phyloP scores from a whole-genome alignment of 352 stramenopile genomes.

The Pythium plurisporium region DNA sequence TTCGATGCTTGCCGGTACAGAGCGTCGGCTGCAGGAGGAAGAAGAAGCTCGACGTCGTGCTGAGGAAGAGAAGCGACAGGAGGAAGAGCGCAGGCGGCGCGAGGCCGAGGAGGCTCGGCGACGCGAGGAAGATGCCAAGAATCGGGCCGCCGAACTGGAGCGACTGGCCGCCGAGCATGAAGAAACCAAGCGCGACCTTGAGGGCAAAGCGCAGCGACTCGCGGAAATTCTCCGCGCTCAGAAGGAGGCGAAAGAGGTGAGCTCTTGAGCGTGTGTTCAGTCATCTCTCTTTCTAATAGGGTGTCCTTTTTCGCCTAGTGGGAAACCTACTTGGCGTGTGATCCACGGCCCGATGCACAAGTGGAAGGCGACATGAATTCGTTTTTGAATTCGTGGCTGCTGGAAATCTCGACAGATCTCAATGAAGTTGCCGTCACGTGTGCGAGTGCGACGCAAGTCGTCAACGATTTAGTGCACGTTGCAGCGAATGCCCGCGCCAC shows the following conservation, averaged over 20 bases:
- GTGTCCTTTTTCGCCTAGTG: constrained; percentile 29
- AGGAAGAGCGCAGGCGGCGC: constrained; percentile 57
- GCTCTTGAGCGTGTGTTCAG: constrained; percentile 7
- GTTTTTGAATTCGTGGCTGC: constrained; percentile 73
- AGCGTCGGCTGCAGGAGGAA: constrained; percentile 67
- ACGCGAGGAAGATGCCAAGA: constrained; percentile 60
- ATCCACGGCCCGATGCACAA: constrained; percentile 58
- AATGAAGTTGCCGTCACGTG: constrained; percentile 44
- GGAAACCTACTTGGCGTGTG: constrained; percentile 72
- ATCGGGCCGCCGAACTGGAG: constrained; percentile 60
- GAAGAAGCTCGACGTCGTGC: constrained; percentile 50
- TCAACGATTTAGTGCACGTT: constrained; percentile 59
- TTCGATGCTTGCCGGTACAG: constrained; percentile 18
- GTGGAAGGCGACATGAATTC: constrained; percentile 79
- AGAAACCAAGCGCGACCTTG: constrained; percentile 41
- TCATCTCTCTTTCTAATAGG: neutral
- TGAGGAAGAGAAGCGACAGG: constrained; percentile 66
- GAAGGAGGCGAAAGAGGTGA: constrained; percentile 61
- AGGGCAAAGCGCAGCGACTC: constrained; percentile 56
- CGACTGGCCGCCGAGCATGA: constrained; percentile 50
- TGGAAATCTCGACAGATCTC: constrained; percentile 48
- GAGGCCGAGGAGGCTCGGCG: constrained; percentile 56
- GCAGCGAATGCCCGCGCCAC: constrained; percentile 47
- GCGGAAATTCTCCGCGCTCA: constrained; percentile 50
- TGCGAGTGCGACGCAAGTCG: constrained; percentile 51